Evolutionary conservation across 352 stramenopile species (phyloP).

Genomic region (Phytophthora fragariaefolia): DNA sequence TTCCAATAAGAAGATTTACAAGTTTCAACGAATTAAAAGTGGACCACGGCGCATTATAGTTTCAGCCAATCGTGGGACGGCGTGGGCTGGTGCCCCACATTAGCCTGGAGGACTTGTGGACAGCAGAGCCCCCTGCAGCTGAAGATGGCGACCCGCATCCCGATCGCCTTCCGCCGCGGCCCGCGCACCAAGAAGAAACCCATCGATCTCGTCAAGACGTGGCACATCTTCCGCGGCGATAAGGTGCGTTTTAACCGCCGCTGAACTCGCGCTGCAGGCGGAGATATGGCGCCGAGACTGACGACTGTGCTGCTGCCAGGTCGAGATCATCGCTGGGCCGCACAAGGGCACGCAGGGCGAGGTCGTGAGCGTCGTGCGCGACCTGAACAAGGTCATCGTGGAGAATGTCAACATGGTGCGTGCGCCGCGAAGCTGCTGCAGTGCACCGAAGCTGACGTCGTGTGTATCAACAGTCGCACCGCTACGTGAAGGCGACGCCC

Average conservation of each 20-base stretch:
- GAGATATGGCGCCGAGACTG: conserved; percentile 1
- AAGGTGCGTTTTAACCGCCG: conserved; percentile 44
- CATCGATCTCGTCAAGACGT: conserved; percentile 81
- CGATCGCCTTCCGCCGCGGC: conserved; percentile 78
- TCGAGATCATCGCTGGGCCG: conserved; percentile 82
- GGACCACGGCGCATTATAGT: background rate
- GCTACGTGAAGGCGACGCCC: conserved; percentile 84
- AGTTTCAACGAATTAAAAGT: background rate
- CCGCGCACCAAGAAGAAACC: conserved; percentile 81
- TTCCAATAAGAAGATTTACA: conserved; percentile 1
- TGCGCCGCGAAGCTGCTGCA: background rate
- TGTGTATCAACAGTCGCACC: conserved; percentile 45
- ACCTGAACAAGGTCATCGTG: conserved; percentile 81
- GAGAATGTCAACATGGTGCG: conserved; percentile 91
- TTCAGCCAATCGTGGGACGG: conserved; percentile 24
- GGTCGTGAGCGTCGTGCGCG: conserved; percentile 76
- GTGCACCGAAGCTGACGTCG: background rate
- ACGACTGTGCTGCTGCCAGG: conserved; percentile 35
- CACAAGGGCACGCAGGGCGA: conserved; percentile 86
- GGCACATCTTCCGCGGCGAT: conserved; percentile 83
- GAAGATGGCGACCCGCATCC: conserved; percentile 77
- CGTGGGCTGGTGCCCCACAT: conserved; percentile 9
- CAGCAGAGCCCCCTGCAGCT: conserved; percentile 19
- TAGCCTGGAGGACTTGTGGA: conserved; percentile 24
- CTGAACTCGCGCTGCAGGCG: background rate